Percentiles rank a stretch among this genome's conserved stretches.
Evolutionary conservation across 2,329 filamentous ascomycete species (phyloP).

Genomic region (Epicoccum sorghinum): DNA sequence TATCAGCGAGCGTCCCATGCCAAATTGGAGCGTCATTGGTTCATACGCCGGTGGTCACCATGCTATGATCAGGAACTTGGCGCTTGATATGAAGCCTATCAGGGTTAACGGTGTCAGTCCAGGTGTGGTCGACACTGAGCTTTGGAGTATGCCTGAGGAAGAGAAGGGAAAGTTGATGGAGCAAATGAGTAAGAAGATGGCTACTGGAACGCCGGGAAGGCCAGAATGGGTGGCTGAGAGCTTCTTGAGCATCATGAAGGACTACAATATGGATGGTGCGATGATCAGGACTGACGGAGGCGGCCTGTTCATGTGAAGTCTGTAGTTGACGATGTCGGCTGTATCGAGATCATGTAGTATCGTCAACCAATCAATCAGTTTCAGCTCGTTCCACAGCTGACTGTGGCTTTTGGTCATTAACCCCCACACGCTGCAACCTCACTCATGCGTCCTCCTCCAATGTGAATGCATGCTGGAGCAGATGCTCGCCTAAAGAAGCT

Average conservation of each 20-base stretch:
- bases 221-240: constrained; percentile 49
- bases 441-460: not conserved
- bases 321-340: too few species aligned
- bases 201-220: constrained; percentile 35
- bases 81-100: constrained; percentile 67
- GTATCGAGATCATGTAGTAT: too few species aligned
- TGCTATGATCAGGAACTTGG: constrained; percentile 61
- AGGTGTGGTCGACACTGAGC: constrained; percentile 56
- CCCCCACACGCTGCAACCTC: not conserved
- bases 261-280: constrained; percentile 54
- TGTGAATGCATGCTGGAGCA: not conserved
- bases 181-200: constrained; percentile 25
- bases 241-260: constrained; percentile 57
- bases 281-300: constrained; percentile 54
- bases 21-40: constrained; percentile 58
- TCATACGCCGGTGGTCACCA: constrained; percentile 59
- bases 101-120: constrained; percentile 68
- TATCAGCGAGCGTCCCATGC: constrained; percentile 58
- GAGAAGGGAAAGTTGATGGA: constrained; percentile 31
- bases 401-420: not conserved
- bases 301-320: constrained; percentile 23
- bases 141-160: constrained; percentile 48
- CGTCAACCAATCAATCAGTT: too few species aligned
- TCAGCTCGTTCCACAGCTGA: not conserved
- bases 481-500: constrained; percentile 2